phyloP scores from a whole-genome alignment of 1,284 basidiomycete genomes.

The Papiliotrema terrestris region DNA sequence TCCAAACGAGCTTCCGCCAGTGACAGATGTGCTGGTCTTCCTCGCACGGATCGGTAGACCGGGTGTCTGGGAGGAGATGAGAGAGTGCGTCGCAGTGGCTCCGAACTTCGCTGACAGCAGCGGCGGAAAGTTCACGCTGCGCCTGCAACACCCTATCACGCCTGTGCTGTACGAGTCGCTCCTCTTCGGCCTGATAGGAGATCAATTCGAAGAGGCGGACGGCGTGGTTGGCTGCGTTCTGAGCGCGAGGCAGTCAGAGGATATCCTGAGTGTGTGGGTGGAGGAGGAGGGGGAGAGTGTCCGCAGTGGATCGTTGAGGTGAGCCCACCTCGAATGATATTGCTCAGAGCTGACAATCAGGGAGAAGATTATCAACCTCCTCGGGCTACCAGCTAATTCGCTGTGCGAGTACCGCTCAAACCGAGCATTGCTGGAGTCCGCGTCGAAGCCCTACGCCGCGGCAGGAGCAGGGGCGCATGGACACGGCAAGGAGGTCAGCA shows the following conservation, averaged over 20 bases:
- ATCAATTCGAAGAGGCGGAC: constrained; percentile 50
- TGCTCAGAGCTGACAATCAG: constrained; percentile 15
- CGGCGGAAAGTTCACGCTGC: constrained; percentile 46
- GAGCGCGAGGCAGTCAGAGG: constrained; percentile 46
- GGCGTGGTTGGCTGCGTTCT: constrained; percentile 49
- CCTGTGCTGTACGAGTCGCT: constrained; percentile 46
- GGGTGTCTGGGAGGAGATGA: constrained; percentile 50
- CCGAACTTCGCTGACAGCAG: constrained; percentile 8
- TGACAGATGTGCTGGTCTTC: constrained; percentile 49
- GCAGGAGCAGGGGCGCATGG: too few species aligned
- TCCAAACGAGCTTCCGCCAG: constrained; percentile 45
- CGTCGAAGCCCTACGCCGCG: constrained; percentile 16
- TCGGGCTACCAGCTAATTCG: constrained; percentile 41
- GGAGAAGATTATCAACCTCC: constrained; percentile 45
- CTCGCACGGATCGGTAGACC: constrained; percentile 45
- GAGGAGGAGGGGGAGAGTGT: constrained; percentile 47
- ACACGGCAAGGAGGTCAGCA: too few species aligned
- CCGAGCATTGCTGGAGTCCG: constrained; percentile 42
- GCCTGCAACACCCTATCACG: constrained; percentile 44
- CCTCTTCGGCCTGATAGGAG: constrained; percentile 46
- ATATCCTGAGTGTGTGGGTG: constrained; percentile 50
- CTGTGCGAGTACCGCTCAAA: constrained; percentile 49
- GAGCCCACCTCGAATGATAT: constrained; percentile 7
- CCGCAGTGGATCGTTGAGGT: constrained; percentile 42
- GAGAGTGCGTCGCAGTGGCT: constrained; percentile 33